phyloP scores from a whole-genome alignment of 768 basidiomycete genomes.

The Harrya chromipes region DNA sequence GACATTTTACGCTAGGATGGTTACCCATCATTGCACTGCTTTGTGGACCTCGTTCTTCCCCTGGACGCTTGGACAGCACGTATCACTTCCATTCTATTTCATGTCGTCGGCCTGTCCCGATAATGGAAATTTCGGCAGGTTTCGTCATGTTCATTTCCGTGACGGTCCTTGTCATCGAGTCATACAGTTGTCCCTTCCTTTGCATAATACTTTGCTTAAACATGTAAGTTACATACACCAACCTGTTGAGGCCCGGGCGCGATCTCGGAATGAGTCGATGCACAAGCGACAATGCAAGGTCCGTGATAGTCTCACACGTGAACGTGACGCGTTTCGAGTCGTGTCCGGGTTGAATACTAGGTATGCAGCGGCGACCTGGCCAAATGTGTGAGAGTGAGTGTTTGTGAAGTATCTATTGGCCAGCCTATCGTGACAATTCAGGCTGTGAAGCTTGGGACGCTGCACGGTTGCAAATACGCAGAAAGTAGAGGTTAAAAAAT shows the following conservation, averaged over 20 bases:
- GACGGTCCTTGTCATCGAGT: not conserved
- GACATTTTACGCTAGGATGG: constrained; percentile 16
- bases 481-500: not conserved
- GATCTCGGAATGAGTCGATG: too few species aligned
- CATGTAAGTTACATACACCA: not conserved
- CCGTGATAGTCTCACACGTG: too few species aligned
- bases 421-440: too few species aligned
- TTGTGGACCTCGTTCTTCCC: constrained; percentile 15
- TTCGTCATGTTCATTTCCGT: not conserved
- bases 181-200: constrained; percentile 1
- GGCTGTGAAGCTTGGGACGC: too few species aligned
- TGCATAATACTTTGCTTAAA: not conserved
- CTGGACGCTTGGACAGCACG: constrained; percentile 19
- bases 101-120: constrained; percentile 1
- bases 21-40: constrained; percentile 10
- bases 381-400: too few species aligned
- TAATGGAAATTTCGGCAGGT: not conserved
- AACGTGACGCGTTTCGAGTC: too few species aligned
- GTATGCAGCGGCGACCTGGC: too few species aligned
- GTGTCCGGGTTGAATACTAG: too few species aligned
- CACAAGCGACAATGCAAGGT: not conserved
- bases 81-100: constrained; percentile 6
- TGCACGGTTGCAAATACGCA: too few species aligned
- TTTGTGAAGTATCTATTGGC: too few species aligned
- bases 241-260: too few species aligned